Evolutionary conservation across 805 yeast genomes (phyloP), one percentile per base, ranked within the genome.

Genomic region (Cyberlindnera meyerae): DNA sequence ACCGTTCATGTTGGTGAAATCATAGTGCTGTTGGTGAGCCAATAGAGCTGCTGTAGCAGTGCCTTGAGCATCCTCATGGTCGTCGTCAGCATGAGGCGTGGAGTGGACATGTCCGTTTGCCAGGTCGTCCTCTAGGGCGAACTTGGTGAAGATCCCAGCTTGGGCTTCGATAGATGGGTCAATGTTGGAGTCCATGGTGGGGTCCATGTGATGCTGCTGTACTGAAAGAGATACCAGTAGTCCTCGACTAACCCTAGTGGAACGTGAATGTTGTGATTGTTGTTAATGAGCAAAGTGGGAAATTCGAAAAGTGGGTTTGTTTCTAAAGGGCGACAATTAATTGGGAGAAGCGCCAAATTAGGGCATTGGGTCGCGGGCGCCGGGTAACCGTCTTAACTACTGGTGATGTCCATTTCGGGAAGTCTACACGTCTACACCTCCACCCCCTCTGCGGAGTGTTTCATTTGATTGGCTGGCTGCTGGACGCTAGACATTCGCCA

Each of bases 141-240:
- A 48, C 36, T 51, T 51, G 24, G 51, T 36, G 43, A 52, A 48
- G 30, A 44, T 34, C 6, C 42, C 45, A 3, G 41, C 11, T 21
- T 50, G 54, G 5, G 53, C 24, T 18, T 37, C 52, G 12, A 51
- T 50, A 7, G 43, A 39, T 1, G 57, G 55, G 34, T 51, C 56
- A n/a, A 53, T 50, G 24, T 37, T 42, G 13, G 46, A 29, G 27
- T 50, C 56, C 47, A 51, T 44, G 13, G 2, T 36, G 20, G 15
- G 9, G 13, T 25, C 34, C 34, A 30, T 30, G 11, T n/a, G n/a
- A n/a, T n/a, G n/a, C n/a, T n/a, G n/a, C n/a, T n/a, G n/a, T n/a
- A n/a, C n/a, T n/a, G n/a, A n/a, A n/a, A n/a, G n/a, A n/a, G n/a
- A n/a, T n/a, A n/a, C n/a, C n/a, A n/a, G n/a, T n/a, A n/a, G n/a